Percentiles rank a stretch among this genome's conserved stretches.
phyloP scores from a whole-genome alignment of 2,329 filamentous ascomycete species.

The Claviceps fusiformis region DNA sequence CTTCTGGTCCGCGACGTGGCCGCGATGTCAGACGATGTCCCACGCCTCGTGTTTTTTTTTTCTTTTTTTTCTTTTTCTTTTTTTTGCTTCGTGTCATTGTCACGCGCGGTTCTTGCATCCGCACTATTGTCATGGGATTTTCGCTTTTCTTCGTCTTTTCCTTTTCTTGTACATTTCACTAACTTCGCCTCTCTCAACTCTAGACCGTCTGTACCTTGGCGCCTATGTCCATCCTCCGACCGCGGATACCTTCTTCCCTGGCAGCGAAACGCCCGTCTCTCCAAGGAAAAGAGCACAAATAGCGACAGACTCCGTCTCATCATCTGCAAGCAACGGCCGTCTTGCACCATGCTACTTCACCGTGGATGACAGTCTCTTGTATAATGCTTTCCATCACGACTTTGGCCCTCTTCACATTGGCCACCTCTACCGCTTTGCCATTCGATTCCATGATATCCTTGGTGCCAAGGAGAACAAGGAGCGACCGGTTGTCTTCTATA shows the following conservation, averaged over 20 bases:
- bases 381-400: slow-evolving; percentile 97
- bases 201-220: slow-evolving; percentile 89
- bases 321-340: slow-evolving; percentile 17
- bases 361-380: slow-evolving; percentile 80
- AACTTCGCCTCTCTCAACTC: slow-evolving; percentile 10
- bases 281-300: slow-evolving; percentile 34
- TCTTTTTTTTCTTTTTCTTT: not conserved
- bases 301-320: slow-evolving; percentile 41
- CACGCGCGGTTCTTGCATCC: no score
- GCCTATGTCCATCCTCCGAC: slow-evolving; percentile 77
- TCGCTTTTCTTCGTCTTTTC: no score
- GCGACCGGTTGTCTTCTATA: slow-evolving; percentile 90
- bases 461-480: slow-evolving; percentile 84
- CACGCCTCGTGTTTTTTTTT: not conserved
- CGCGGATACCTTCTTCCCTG: slow-evolving; percentile 75
- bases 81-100: not conserved
- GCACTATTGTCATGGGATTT: no score
- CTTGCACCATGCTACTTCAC: slow-evolving; percentile 82
- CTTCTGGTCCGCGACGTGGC: no score
- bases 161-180: slow-evolving; percentile 5
- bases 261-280: slow-evolving; percentile 52
- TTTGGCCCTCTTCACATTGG: slow-evolving; percentile 97
- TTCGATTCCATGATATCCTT: slow-evolving; percentile 89
- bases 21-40: no score
- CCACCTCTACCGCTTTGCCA: slow-evolving; percentile 90